Evolutionary conservation across 305 asterid species (phyloP).

Genomic region (Caryopteris hybrid): DNA sequence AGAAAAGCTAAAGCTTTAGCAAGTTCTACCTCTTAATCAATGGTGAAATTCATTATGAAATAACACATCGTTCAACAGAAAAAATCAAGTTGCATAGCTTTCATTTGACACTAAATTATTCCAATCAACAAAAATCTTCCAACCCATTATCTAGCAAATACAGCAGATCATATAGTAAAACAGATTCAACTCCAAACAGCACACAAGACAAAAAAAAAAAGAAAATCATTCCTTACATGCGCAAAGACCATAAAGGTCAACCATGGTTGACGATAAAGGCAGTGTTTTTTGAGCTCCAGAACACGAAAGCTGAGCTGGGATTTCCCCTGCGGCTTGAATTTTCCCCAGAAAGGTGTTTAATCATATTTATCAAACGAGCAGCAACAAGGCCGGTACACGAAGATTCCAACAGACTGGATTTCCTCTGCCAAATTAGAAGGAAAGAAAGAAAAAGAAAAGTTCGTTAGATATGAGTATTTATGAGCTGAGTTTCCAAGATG

Average conservation of each 20-base stretch:
- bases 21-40: background rate
- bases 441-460: background rate
- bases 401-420: background rate
- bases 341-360: background rate
- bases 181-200: too few species aligned
- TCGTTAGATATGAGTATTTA: background rate
- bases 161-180: too few species aligned
- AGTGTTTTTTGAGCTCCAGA: background rate
- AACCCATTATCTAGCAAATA: background rate
- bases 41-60: background rate
- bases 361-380: too few species aligned
- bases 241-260: slow-evolving; percentile 24
- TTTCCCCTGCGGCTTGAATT: background rate
- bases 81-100: too few species aligned
- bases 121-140: background rate
- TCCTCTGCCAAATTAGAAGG: background rate
- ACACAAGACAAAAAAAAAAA: too few species aligned
- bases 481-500: slow-evolving; percentile 5
- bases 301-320: slow-evolving; percentile 24
- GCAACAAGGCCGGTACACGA: too few species aligned
- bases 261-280: background rate
- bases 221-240: too few species aligned
- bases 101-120: too few species aligned
- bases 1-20: too few species aligned
- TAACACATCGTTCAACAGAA: background rate